Conservation (phyloP, 2,329 filamentous ascomycete species). For the Fusarium domesticum region DNA sequence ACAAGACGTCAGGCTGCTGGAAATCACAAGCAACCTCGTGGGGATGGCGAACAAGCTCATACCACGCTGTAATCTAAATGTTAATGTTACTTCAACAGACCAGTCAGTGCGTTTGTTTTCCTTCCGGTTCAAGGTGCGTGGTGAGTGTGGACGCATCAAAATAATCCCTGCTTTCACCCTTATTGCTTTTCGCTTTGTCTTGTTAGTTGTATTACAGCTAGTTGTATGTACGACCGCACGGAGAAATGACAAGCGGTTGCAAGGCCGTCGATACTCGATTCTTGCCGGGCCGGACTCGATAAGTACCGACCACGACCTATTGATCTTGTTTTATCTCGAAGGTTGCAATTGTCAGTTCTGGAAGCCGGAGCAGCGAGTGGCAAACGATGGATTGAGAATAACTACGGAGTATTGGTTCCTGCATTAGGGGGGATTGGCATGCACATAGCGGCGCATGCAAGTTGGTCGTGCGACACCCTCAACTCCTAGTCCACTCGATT, state of each 20-base stretch:
- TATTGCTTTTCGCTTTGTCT: background rate
- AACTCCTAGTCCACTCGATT: background rate
- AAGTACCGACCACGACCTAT: background rate
- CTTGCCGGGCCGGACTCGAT: conserved; percentile 3
- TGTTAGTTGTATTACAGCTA: background rate
- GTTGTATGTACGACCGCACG: conserved; percentile 4
- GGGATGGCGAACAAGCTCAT: background rate
- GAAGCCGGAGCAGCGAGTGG: background rate
- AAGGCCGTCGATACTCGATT: conserved; percentile 10
- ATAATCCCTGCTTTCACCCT: background rate
- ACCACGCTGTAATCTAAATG: background rate
- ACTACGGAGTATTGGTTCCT: conserved; percentile 29
- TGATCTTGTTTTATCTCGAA: background rate
- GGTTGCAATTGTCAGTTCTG: background rate
- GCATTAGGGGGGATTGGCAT: conserved; percentile 22
- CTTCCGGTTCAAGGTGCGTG: background rate
- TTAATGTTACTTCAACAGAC: background rate
- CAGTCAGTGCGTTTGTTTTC: background rate
- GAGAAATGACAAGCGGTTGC: background rate
- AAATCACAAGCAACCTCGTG: background rate
- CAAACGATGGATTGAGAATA: background rate
- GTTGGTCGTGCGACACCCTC: conserved; percentile 2
- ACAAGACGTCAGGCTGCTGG: no score
- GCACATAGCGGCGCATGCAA: conserved; percentile 8
- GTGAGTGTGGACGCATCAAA: background rate